A percentile compares a stretch with the other conserved stretches of the same genome.
Evolutionary conservation across 2,329 filamentous ascomycete genomes (phyloP).

Genomic region (Pseudogymnoascus sp.): DNA sequence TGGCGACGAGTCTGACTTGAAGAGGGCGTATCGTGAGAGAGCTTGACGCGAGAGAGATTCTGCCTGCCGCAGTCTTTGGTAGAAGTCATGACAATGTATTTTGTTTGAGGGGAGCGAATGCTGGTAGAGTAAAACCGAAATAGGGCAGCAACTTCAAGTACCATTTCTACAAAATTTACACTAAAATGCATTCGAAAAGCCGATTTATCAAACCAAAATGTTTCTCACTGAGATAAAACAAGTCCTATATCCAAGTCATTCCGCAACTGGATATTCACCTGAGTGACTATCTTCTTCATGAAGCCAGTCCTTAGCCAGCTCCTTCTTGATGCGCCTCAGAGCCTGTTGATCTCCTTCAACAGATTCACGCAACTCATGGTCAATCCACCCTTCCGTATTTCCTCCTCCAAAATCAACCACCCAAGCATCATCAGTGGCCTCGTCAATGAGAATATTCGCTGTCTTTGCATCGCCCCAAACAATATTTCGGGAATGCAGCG

Average conservation of each 20-base stretch:
- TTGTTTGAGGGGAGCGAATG: neutral
- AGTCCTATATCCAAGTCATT: neutral
- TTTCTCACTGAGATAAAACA: neutral
- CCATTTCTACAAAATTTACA: neutral
- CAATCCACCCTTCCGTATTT: constrained; percentile 13
- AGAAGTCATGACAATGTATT: neutral
- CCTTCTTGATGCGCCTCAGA: constrained; percentile 5
- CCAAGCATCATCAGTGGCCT: constrained; percentile 9
- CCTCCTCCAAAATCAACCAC: constrained; percentile 13
- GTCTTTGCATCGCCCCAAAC: neutral
- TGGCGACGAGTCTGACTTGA: neutral
- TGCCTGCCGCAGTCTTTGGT: neutral
- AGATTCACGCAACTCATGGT: constrained; percentile 10
- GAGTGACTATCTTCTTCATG: neutral
- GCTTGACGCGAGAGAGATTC: neutral
- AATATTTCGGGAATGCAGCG: neutral
- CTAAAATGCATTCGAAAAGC: neutral
- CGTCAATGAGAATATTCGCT: neutral
- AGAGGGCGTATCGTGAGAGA: no score
- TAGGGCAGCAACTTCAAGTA: neutral
- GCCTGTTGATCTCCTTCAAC: constrained; percentile 8
- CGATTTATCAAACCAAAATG: neutral
- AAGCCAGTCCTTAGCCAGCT: constrained; percentile 6
- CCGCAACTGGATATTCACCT: neutral
- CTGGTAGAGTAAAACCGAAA: neutral